Conservation (phyloP, 176 grass and related monocot species). For the Secale cereale region DNA sequence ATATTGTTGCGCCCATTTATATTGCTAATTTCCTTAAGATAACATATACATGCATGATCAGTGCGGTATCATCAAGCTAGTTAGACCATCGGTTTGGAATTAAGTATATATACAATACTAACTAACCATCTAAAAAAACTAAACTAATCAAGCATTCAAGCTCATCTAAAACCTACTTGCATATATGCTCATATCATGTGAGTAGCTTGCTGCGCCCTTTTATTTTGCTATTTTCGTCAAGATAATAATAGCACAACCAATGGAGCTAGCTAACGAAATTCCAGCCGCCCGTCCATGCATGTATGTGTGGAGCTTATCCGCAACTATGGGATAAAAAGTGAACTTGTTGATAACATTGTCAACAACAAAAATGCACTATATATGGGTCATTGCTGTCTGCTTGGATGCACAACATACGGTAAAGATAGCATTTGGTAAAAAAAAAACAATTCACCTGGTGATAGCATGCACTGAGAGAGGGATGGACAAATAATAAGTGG, state of each 20-base stretch:
- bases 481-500: not conserved
- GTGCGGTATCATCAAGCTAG: not conserved
- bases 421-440: too few relatives aligned
- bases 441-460: too few relatives aligned
- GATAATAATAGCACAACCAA: constrained; percentile 16
- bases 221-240: not conserved
- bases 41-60: not conserved
- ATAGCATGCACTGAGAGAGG: not conserved
- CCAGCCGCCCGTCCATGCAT: not conserved
- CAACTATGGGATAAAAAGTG: not conserved
- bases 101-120: not conserved
- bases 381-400: too few relatives aligned
- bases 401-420: too few relatives aligned
- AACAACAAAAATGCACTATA: too few relatives aligned
- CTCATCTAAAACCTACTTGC: not conserved
- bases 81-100: not conserved
- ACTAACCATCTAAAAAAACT: not conserved
- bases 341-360: too few relatives aligned
- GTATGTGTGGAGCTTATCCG: not conserved
- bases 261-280: too few relatives aligned
- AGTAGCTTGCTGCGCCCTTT: not conserved
- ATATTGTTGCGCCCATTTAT: not conserved
- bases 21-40: not conserved
- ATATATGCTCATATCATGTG: not conserved
- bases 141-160: too few relatives aligned